Base-by-base conservation (phyloP, 2,329 filamentous ascomycete genomes). In the Colletotrichum navitas region DNA sequence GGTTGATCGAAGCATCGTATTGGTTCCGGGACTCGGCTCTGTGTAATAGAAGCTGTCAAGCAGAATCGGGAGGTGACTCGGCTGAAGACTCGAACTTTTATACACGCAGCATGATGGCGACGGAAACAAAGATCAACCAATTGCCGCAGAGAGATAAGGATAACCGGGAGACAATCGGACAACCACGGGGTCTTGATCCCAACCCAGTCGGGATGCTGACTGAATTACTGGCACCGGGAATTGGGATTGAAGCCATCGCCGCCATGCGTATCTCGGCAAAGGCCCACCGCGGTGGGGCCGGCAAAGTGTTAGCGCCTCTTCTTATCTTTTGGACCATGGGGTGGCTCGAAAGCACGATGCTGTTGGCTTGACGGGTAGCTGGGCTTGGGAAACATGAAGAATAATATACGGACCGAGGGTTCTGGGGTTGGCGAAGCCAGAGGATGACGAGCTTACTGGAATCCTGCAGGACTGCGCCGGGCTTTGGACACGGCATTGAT, bases 121-220 rank as follows among this genome's bases (percentile, higher is more conserved):
- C 34, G 14, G 6, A 18, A 24, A 7, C 6, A 4, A 36, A 21
- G 8, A 21, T 65, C 2, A 16, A 12, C n/a, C 29, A 65, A 55
- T 18, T 54, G 2, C 47, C 64, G 14, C 34, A 21, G 39, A 2
- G 5, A 45, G 64, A 67, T 67, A 61, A 66, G 45, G 14, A 29
- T 61, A 29, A 8, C 14, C 36, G 34, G 26, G 8, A 36, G 29
- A 45, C 34, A 26, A 36, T 26, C 47, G 47, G 56, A 8, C 36
- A 51, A 43, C 21, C 21, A 32, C 43, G 34, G 58, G 34, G 21
- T 29, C 39, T 21, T 29, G 29, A 26, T 52, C 6, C 21, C 39
- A 32, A 29, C 32, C 34, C 32, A 24, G 26, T 41, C 24, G 61
- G 47, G 14, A 32, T 34, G 24, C 11, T 51, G 34, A 32, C 11